phyloP scores from a whole-genome alignment of 345 rosid genomes.

The Citrus glauca region DNA sequence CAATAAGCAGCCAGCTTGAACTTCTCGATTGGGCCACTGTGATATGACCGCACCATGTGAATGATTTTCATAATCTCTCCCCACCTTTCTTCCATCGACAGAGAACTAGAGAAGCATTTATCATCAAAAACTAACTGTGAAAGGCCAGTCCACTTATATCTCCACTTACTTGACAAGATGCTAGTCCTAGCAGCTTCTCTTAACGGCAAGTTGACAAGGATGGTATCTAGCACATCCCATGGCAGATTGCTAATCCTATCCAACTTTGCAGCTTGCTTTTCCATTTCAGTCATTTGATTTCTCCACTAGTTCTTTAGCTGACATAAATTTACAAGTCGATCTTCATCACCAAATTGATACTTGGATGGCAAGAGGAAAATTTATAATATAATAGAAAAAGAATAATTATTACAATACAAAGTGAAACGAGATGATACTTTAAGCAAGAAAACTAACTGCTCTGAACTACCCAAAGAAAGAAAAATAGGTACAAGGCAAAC shows the following conservation, averaged over 20 bases:
- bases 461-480: neutral
- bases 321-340: neutral
- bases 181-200: conserved; percentile 34
- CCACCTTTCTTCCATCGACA: conserved; percentile 18
- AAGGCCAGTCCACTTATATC: conserved; percentile 29
- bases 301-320: neutral
- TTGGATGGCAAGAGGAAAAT: neutral
- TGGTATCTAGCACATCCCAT: conserved; percentile 24
- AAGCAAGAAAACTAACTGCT: neutral
- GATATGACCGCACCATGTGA: conserved; percentile 14
- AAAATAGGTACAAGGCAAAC: neutral
- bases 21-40: conserved; percentile 25
- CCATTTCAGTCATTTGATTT: neutral
- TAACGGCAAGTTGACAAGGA: conserved; percentile 25
- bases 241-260: conserved; percentile 32
- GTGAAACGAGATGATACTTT: neutral
- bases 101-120: conserved; percentile 20
- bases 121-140: conserved; percentile 29
- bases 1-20: conserved; percentile 27
- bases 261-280: conserved; percentile 10
- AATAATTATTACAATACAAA: neutral
- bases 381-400: neutral
- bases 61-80: conserved; percentile 22
- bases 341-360: neutral
- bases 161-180: conserved; percentile 30